A percentile compares a stretch with the other conserved stretches of the same genome.
These are phyloP conservation scores for Coprinopsis sp. DNA, from an alignment of 768 basidiomycete genomes.

Conservation along the genomic window DNA sequence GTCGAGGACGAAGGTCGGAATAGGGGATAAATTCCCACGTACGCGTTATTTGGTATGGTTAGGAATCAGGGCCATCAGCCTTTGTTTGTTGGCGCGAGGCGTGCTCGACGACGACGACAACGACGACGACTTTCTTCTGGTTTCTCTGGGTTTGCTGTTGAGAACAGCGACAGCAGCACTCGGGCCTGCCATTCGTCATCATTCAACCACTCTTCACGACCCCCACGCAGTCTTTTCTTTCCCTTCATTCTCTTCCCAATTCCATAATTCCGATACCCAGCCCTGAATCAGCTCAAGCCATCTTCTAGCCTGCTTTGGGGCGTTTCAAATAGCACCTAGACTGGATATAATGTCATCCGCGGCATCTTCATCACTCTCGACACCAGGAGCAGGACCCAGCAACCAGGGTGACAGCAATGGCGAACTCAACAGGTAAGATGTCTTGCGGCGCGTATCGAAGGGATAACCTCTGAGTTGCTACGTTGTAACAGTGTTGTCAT, in stretches of 20 bases:
- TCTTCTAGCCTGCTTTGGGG: constrained; percentile 14
- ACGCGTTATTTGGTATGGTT: constrained; percentile 18
- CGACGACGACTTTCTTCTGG: neutral
- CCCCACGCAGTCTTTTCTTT: constrained; percentile 36
- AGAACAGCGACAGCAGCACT: constrained; percentile 34
- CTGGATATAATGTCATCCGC: constrained; percentile 42
- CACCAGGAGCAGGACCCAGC: constrained; percentile 39
- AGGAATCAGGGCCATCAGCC: neutral
- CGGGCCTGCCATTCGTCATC: constrained; percentile 27
- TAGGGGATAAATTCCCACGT: constrained; percentile 12
- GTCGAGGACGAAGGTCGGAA: neutral
- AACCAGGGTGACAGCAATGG: constrained; percentile 58
- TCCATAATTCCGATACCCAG: constrained; percentile 20
- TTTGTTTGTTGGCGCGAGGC: constrained; percentile 8
- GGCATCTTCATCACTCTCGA: constrained; percentile 45
- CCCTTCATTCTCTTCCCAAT: constrained; percentile 26
- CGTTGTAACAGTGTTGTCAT: constrained; percentile 72
- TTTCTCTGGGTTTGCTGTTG: constrained; percentile 23
- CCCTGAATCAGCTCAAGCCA: constrained; percentile 14
- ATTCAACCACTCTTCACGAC: constrained; percentile 29
- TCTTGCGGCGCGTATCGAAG: constrained; percentile 5
- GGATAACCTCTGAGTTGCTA: neutral
- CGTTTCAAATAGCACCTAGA: constrained; percentile 10
- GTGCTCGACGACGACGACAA: constrained; percentile 5
- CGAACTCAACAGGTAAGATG: constrained; percentile 64